Evolutionary conservation across 2,329 filamentous ascomycete genomes (phyloP), one percentile per base, ranked within the genome.

Genomic region (Aspergillus sp.): DNA sequence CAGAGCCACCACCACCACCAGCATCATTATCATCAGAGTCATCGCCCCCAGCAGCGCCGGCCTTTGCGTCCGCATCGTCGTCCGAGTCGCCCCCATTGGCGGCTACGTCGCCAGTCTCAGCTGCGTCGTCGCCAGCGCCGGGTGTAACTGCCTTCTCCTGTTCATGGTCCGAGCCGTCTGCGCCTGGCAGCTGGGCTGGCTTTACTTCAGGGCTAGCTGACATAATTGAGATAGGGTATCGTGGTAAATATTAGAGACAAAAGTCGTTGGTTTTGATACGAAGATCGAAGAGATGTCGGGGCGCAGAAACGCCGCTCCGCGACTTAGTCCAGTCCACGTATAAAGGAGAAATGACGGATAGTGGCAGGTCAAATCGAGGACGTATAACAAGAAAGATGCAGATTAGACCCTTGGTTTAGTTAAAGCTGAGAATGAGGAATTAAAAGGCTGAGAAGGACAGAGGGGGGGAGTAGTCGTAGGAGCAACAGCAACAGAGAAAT

Each of bases 1-100:
- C 79, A 12, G 77, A 79, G 29, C 65, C 68, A 27, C 67, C 70
- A 33, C 67, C 74, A 3, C 58, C 55, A 12, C 57, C 53, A 13
- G 58, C 54, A 11, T 59, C 53, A 4, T 56, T 48, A 11, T 41
- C 35, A 6, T 56, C 53, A 8, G 51, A 48, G 30, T 59, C 51
- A 7, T 33, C 42, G 8, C 46, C 42, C 30, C 56, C 55, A 35
- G 59, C 56, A 11, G 46, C 42, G 37, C 53, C 54, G 35, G 59
- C 53, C 28, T 46, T 44, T 32, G 51, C 45, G 33, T 30, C 41
- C 28, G 39, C 51, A 3, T 53, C 45, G 7, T 39, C 12, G 10
- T 53, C 51, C 5, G 50, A 48, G n/a, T 55, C 47, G 11, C 33
- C 32, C 8, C 43, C 37, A 35, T 54, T 54, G 40, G 58, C 54